Percentiles rank a stretch among this genome's conserved stretches.
Conservation (phyloP, 176 grass and related monocot species). For the Oropetium thomaeum region DNA sequence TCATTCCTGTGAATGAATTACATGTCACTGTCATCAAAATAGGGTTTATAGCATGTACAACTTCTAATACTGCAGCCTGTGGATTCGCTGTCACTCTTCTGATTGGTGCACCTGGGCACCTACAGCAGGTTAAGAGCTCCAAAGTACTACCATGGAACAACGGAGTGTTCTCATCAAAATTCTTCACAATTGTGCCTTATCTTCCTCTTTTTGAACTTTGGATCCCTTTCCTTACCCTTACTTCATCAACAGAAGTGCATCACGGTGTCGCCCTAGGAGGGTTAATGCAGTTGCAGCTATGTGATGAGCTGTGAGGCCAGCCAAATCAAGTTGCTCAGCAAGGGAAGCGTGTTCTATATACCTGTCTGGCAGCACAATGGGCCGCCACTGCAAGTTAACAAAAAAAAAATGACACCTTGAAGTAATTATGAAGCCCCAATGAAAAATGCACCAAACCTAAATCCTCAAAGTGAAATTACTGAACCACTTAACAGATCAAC, state of each 20-base stretch:
- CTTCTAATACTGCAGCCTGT: background rate
- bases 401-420: background rate
- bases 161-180: background rate
- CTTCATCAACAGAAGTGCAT: slow-evolving; percentile 64
- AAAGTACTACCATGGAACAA: background rate
- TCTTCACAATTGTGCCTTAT: background rate
- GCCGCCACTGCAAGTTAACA: slow-evolving; percentile 60
- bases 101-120: background rate
- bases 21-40: background rate
- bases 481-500: slow-evolving; percentile 5
- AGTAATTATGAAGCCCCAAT: background rate
- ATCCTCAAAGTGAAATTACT: background rate
- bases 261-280: slow-evolving; percentile 61
- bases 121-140: background rate
- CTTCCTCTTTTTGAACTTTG: background rate
- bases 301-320: slow-evolving; percentile 65
- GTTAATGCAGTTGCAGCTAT: slow-evolving; percentile 68
- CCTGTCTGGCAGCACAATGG: slow-evolving; percentile 63
- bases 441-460: background rate
- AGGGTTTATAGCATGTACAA: background rate
- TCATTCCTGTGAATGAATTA: background rate
- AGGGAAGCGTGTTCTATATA: slow-evolving; percentile 62
- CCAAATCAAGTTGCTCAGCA: slow-evolving; percentile 58
- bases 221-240: slow-evolving; percentile 13
- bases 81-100: background rate